Evolutionary conservation across 352 stramenopile genomes (phyloP), one percentile per base, ranked within the genome.

Genomic region (Phytophthora fragariae): DNA sequence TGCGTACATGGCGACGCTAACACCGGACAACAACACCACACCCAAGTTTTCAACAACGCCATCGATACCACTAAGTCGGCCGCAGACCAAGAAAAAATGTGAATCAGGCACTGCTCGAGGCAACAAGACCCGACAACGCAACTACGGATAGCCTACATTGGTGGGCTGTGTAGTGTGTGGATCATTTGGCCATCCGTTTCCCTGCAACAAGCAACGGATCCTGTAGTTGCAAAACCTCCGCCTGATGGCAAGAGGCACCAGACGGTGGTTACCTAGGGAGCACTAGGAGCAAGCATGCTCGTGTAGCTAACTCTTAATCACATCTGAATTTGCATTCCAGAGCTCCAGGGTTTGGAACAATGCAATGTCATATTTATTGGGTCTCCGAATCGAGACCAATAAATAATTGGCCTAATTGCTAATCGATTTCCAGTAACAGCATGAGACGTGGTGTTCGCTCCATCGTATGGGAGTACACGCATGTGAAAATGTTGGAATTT

Each of bases 91-190:
- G 39, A 47, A 47, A 11, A 19, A 47, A 47, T 12, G 39, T 47
- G 39, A 12, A 5, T 19, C 39, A 47, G 39, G 1, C 5, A 47
- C 39, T 44, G 37, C 37, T 14, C 37, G 37, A 12, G 37, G 37
- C 37, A 44, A n/a, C 6, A 46, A 46, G 11, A 17, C 9, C 39
- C 9, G 39, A 46, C 39, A 46, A 46, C 39, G 46, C 17, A 53
- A 53, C 46, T 11, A 53, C 46, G 17, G 46, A 6, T 53, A 27
- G 17, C 46, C 46, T 53, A 11, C 46, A 53, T 27, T 21, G 15
- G 46, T 53, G 46, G 46, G 46, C 46, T 53, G 46, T 53, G 46
- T 53, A 21, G 46, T 53, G 46, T 53, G 46, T 27, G 46, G 46
- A 27, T 27, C 24, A 27, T 27, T 27, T 27, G 24, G 24, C 24